Evolutionary conservation across 139 green algal genomes (phyloP).

Genomic region (Micractinium conductrix): DNA sequence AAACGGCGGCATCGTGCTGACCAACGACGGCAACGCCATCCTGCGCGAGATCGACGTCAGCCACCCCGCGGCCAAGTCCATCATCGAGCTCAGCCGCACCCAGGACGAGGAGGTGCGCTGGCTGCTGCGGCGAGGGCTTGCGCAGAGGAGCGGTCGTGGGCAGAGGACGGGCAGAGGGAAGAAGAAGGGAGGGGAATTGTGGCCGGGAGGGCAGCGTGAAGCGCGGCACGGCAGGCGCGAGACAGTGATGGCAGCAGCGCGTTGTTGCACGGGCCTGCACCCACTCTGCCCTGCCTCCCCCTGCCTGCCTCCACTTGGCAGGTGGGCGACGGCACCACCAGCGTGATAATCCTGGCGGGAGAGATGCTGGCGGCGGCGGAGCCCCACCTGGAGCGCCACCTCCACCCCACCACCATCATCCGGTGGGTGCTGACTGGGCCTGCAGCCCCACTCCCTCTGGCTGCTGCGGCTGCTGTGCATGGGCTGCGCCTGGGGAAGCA

Average conservation of each 20-base stretch:
- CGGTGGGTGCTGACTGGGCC: slow-evolving; percentile 21
- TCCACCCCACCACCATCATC: slow-evolving; percentile 98
- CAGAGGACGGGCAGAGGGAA: no score
- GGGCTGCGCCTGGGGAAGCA: neutral
- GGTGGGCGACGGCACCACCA: slow-evolving; percentile 99
- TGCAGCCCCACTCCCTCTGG: neutral
- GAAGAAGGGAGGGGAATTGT: no score
- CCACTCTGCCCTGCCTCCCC: no score
- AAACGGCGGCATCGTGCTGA: slow-evolving; percentile 96
- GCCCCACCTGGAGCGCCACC: slow-evolving; percentile 91
- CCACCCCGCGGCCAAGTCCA: slow-evolving; percentile 98
- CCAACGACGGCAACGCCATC: slow-evolving; percentile 99
- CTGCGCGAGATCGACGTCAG: slow-evolving; percentile 97
- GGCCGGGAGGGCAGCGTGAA: neutral
- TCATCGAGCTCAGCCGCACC: slow-evolving; percentile 98
- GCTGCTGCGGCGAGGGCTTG: neutral
- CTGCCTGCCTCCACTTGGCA: neutral
- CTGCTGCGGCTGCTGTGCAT: neutral
- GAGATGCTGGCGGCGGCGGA: slow-evolving; percentile 96
- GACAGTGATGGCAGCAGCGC: neutral
- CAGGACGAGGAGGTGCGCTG: slow-evolving; percentile 92
- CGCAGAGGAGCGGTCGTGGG: neutral
- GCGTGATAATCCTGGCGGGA: slow-evolving; percentile 98
- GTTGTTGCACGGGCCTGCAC: no score
- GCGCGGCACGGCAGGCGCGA: no score